Evolutionary conservation across 1,284 basidiomycete genomes (phyloP), one percentile per base, ranked within the genome.

Genomic region (Boletellus deceptivus): DNA sequence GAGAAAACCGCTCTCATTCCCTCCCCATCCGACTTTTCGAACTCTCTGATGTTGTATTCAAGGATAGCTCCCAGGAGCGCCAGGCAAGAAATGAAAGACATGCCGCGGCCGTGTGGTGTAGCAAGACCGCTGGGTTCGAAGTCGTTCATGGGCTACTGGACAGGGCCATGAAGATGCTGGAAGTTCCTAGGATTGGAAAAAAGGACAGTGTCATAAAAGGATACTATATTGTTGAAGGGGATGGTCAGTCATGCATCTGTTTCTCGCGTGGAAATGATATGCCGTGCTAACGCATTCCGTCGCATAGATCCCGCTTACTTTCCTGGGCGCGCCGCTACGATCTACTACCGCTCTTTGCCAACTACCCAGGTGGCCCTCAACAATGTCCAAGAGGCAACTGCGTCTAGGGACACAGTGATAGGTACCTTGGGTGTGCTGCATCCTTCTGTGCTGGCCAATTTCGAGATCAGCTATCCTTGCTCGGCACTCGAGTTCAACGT

Each of bases 121-220:
- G 97, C 72, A 93, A 92, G 76, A 90, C 88, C 14, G 97, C 96
- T 17, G 93, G 93, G 8, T 99, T 99, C 70, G 97, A 99, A 75
- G 82, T 97, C 56, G 89, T 97, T 10, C 97, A 99, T 68, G 96
- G 96, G 22, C 75, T 99, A 69, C 74, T 99, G 56, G 95, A 98
- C 70, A 79, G 94, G 43, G 78, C 93, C 47, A 98, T 99, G 96
- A 86, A 89, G 67, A 92, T 95, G 78, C 75, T 99, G 22, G 93
- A 93, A 57, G 82, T 99, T 41, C 89, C 92, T 31, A 80, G 86
- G 59, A 89, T 98, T 55, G 72, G 76, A 40, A 79, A 73, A 53
- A 71, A 70, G 27, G 83, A 86, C 57, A 70, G 65, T 38, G 75
- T 80, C 52, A 67, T 75, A 50, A 82, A 74, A 3, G 97, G 96